Percentiles rank a stretch among this genome's conserved stretches.
phyloP scores from a whole-genome alignment of 129 eudicot genomes.

The Tagetes patula region DNA sequence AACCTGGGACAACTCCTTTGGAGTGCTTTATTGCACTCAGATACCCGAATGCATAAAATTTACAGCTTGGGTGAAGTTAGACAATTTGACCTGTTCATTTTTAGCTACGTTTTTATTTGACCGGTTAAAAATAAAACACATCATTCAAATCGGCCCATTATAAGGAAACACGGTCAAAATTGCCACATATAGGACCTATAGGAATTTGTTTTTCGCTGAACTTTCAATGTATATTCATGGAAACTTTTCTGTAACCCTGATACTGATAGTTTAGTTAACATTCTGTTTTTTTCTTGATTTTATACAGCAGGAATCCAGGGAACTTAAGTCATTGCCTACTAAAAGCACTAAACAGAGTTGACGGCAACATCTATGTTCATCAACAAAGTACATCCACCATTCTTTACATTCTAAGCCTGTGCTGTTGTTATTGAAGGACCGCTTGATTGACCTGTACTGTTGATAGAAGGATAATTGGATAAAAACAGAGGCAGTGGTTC shows the following conservation, averaged over 20 bases:
- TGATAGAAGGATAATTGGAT: not conserved
- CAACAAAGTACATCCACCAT: slow-evolving; percentile 5
- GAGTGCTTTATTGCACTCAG: not conserved
- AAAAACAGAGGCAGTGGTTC: slow-evolving; percentile 6
- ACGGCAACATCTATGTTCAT: slow-evolving; percentile 5
- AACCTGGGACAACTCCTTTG: not conserved
- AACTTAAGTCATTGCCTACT: slow-evolving; percentile 25
- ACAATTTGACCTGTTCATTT: not conserved
- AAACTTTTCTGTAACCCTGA: not conserved
- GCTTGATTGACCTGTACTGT: not conserved
- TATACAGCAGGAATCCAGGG: slow-evolving; percentile 33
- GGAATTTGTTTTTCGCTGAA: not conserved
- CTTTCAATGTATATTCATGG: not conserved
- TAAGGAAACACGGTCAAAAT: not conserved
- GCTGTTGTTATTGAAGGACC: not conserved
- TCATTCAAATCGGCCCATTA: not conserved
- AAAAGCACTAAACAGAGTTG: slow-evolving; percentile 40
- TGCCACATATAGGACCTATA: not conserved
- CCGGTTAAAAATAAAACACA: not conserved
- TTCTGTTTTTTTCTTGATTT: not conserved
- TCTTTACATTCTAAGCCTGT: not conserved
- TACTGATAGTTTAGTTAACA: not conserved
- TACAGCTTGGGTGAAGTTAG: not conserved
- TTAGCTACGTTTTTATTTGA: not conserved
- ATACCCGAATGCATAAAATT: not conserved